Base-by-base conservation (phyloP, 306 rosid species). In the Notholithocarpus densiflorus region DNA sequence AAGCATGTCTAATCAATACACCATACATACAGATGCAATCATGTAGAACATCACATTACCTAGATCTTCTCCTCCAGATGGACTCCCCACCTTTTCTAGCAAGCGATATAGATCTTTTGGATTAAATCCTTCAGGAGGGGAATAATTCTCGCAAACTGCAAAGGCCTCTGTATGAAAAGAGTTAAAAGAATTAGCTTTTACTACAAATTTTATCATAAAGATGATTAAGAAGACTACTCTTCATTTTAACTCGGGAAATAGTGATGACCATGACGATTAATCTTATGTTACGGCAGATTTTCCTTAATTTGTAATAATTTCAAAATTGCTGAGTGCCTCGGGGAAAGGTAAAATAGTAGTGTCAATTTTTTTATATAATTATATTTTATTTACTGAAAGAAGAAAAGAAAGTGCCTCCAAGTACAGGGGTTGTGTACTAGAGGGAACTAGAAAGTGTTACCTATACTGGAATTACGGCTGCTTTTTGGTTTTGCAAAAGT, bases 51-150 rank as follows among this genome's bases (percentile, higher is more conserved):
- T 17, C 32, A 75, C 77, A 43, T 78, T 90, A 96, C 99, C 99
- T 79, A 87, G 87, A 84, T 96, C 98, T 51, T 93, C 91, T 37
- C 77, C 96, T 21, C 98, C 97, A 0, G 96, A 96, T 23, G 99
- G 99, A 74, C 96, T 96, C 86, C 99, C 99, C 40, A 96, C 97
- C 86, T 89, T 93, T 87, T 91, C 98, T 80, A 95, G 91, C 69
- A 95, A 88, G 81, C 86, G 92, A 82, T 90, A 88, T 57, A 95
- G 91, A 87, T 95, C 97, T 83, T 88, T 86, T 1, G 96, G 96
- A 79, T 90, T 85, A 89, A 95, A 95, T 78, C 96, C 98, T 82
- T 88, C 96, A 0, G 97, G 98, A 85, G 99, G 98, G 54, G 94
- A 89, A 84, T 92, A 96, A 81, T 96, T 91, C 84, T 93, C 98